Base-by-base conservation (phyloP, 257 asterid species). In the Apocynum venetum region DNA sequence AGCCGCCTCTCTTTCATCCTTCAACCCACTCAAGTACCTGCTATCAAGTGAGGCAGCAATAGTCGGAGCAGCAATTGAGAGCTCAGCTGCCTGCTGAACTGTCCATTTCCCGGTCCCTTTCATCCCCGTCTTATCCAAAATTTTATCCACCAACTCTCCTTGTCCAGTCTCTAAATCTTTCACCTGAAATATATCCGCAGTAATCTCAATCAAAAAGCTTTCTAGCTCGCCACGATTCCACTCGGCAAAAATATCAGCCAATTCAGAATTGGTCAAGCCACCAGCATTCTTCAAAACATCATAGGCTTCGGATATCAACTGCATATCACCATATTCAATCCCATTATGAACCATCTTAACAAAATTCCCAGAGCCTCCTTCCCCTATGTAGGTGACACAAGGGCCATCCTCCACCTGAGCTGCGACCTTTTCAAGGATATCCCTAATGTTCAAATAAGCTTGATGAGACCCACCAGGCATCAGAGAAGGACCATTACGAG, bases 391-490 rank as follows among this genome's bases (percentile, higher is more conserved):
- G 36, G 98, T 87, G 14, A 94, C 98, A 75, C 98, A 94, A 0
- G 98, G 98, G 20, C 98, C 98, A 57, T 92, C 97, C 60, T 92
- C 97, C 35, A 94, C 98, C 86, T 94, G 97, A 8, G 98, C 98
- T 0, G 97, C 97, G 44, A 94, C 93, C 71, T 86, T 90, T 41
- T 90, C 96, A 10, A 94, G 85, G 38, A 93, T 88, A 49, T 87
- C 87, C 11, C 80, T 88, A 0, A 94, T 76, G 52, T 94, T 90
- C 88, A 84, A 72, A 73, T 92, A 94, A 0, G 97, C 98, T 71
- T 78, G 64, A 66, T 87, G 91, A 31, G 98, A 94, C 52, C 97
- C 97, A 38, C 98, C 97, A 0, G 97, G 98, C 98, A 94, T 94
- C 44, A 92, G 68, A 2, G 97, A 90, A 1, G 98, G 98, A 6